phyloP scores from a whole-genome alignment of 176 grass and related monocot genomes.

The Stipa capillata region DNA sequence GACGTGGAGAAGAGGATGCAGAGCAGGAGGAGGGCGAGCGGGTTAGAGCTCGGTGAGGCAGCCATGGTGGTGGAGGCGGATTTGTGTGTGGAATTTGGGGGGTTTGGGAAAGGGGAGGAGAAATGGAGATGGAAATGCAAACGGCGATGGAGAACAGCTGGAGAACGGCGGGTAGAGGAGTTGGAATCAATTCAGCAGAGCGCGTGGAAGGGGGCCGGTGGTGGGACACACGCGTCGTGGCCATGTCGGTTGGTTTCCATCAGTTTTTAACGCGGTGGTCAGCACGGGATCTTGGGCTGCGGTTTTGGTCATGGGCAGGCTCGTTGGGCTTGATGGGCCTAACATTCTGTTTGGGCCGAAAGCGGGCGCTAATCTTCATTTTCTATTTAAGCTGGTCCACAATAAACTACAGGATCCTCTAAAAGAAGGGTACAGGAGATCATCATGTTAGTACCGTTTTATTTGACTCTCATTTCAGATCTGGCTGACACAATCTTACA shows the following conservation, averaged over 20 bases:
- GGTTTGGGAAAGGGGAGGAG: neutral
- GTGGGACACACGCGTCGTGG: constrained; percentile 14
- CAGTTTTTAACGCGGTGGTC: neutral
- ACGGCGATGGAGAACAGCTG: constrained; percentile 25
- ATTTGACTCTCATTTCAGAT: no score
- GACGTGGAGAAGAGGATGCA: constrained; percentile 14
- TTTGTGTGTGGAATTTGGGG: constrained; percentile 16
- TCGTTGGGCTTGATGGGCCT: no score
- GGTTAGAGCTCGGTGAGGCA: constrained; percentile 5
- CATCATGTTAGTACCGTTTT: no score
- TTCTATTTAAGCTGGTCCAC: no score
- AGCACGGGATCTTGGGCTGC: no score
- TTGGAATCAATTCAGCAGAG: constrained; percentile 9
- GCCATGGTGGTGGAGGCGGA: constrained; percentile 40
- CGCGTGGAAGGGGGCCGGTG: constrained; percentile 9
- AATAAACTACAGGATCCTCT: no score
- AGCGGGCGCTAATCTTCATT: no score
- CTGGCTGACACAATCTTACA: no score
- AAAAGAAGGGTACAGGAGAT: no score
- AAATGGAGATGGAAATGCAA: neutral
- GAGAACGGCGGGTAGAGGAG: no score
- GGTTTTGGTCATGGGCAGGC: no score
- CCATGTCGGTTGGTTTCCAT: neutral
- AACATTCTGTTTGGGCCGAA: no score
- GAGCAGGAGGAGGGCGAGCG: constrained; percentile 24